Base-by-base conservation (phyloP, 306 rosid species). In the Glycine soja region DNA sequence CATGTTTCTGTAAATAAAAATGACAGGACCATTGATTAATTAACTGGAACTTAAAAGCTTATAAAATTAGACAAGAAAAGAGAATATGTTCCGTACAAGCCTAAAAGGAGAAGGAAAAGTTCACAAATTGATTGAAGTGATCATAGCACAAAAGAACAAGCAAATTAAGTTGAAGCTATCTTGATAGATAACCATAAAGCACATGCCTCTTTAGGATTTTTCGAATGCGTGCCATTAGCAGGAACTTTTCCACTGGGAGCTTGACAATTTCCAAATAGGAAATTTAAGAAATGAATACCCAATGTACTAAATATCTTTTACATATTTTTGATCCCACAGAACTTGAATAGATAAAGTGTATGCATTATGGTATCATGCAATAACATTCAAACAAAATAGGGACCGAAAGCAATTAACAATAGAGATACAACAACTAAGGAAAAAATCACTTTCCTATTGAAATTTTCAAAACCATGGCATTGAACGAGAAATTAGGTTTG, bases 261-360 rank as follows among this genome's bases (percentile, higher is more conserved):
- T 75, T 89, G 97, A 82, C 86, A 88, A 83, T 76, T 93, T 88
- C 97, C 98, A 42, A 93, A 93, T 46, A 93, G 83, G 86, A 97
- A 93, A 86, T 96, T 96, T 83, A 96, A 88, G 87, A 90, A 92
- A 88, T 96, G 99, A 66, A 91, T n/a, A n/a, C n/a, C n/a, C n/a
- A n/a, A n/a, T n/a, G n/a, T n/a, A n/a, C n/a, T n/a, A n/a, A n/a
- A n/a, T n/a, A n/a, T n/a, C n/a, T n/a, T n/a, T n/a, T n/a, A n/a
- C n/a, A n/a, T n/a, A n/a, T n/a, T n/a, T n/a, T n/a, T n/a, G n/a
- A n/a, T n/a, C n/a, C n/a, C n/a, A n/a, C n/a, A n/a, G n/a, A n/a
- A n/a, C n/a, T n/a, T n/a, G n/a, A n/a, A n/a, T n/a, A n/a, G n/a
- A n/a, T n/a, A n/a, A n/a, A n/a, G n/a, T n/a, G n/a, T n/a, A n/a